A percentile compares a stretch with the other conserved stretches of the same genome.
Conservation (phyloP, 139 green algal genomes). For the Edaphochlamys debaryana region DNA sequence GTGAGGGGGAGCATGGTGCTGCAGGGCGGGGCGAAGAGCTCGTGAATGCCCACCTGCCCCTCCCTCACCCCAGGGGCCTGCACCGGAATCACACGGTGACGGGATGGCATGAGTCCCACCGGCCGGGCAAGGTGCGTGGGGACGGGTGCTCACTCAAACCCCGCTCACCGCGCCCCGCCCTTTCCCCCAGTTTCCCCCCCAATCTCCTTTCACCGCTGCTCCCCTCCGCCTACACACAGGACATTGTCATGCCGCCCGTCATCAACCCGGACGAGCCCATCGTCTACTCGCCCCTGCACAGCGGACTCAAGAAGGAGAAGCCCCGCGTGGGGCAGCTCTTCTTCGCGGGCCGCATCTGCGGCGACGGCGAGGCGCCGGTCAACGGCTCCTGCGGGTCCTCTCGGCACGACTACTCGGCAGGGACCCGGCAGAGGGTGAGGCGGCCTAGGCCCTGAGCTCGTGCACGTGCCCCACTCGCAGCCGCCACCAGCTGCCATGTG, state of each 20-base stretch:
- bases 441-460: too few relatives aligned
- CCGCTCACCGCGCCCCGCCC: too few relatives aligned
- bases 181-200: background rate
- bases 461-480: too few relatives aligned
- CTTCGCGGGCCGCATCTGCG: slow-evolving; percentile 35
- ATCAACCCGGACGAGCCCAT: slow-evolving; percentile 14
- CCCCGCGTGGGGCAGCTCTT: background rate
- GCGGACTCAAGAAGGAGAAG: background rate
- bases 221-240: slow-evolving; percentile 13
- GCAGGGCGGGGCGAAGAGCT: too few relatives aligned
- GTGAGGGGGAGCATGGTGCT: too few relatives aligned
- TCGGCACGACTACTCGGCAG: background rate
- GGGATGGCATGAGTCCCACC: slow-evolving; percentile 8
- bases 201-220: background rate
- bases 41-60: too few relatives aligned
- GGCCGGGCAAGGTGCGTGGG: slow-evolving; percentile 3
- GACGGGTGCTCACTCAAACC: background rate
- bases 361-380: background rate
- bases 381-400: background rate
- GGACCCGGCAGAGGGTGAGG: slow-evolving; percentile 15
- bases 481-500: too few relatives aligned
- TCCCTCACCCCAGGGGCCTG: too few relatives aligned
- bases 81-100: background rate
- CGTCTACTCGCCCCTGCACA: slow-evolving; percentile 27
- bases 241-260: slow-evolving; percentile 34